phyloP scores from a whole-genome alignment of 257 asterid species.

The Fraxinus pennsylvanica region DNA sequence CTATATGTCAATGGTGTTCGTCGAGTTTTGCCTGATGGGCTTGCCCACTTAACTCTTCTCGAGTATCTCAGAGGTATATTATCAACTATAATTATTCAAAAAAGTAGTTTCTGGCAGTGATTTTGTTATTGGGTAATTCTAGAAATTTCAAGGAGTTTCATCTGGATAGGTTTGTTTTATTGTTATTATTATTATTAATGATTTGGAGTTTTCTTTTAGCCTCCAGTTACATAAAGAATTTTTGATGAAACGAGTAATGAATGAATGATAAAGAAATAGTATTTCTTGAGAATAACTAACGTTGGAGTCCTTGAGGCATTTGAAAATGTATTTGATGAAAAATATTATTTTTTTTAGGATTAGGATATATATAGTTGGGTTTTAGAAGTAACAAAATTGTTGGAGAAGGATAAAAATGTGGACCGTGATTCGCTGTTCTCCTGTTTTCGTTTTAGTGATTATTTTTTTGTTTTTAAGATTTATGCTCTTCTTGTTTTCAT shows the following conservation, averaged over 20 bases:
- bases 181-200: neutral
- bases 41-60: conserved; percentile 87
- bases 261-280: neutral
- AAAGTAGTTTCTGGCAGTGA: neutral
- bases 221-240: conserved; percentile 7
- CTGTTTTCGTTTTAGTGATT: neutral
- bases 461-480: neutral
- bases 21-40: conserved; percentile 80
- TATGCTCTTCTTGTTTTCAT: neutral
- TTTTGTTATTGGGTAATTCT: neutral
- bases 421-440: neutral
- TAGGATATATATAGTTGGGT: neutral
- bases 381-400: neutral
- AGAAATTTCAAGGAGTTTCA: neutral
- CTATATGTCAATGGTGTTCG: conserved; percentile 86
- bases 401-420: neutral
- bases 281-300: too few species aligned
- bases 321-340: neutral
- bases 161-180: neutral
- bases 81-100: neutral
- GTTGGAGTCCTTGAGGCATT: too few species aligned
- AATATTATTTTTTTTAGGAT: neutral
- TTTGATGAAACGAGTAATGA: neutral
- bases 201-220: neutral
- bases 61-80: conserved; percentile 85